Conservation (phyloP, 805 yeast genomes). For the Tetrapisispora taiwanensis region DNA sequence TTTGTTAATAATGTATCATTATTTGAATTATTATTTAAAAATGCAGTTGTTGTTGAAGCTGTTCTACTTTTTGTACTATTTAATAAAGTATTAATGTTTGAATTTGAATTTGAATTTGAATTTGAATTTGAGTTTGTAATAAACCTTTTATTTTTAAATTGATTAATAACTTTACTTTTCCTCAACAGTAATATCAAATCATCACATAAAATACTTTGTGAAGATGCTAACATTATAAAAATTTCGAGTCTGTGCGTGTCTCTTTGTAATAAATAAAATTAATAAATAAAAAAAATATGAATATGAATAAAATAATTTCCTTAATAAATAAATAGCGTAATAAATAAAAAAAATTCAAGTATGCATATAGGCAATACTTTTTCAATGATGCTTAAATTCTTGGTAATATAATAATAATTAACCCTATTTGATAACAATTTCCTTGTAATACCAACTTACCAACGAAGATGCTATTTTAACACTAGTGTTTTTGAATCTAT, state of each 20-base stretch:
- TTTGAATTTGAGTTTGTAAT: background rate
- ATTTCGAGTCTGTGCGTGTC: no score
- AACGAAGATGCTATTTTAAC: no score
- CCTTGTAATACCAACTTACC: no score
- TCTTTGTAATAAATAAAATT: no score
- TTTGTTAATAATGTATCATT: background rate
- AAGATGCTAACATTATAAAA: background rate
- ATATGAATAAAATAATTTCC: background rate
- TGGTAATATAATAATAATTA: no score
- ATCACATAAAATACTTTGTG: slow-evolving; percentile 1
- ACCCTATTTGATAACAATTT: no score
- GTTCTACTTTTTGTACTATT: background rate
- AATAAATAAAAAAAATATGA: no score
- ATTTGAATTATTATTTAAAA: background rate
- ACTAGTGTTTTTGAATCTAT: no score
- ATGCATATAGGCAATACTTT: no score
- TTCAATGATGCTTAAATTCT: no score
- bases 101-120: background rate
- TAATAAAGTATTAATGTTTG: background rate
- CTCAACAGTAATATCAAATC: background rate
- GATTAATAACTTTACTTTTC: background rate
- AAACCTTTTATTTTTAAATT: background rate
- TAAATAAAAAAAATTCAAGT: no score
- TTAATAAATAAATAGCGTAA: no score
- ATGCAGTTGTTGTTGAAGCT: background rate